Conservation (phyloP, 805 yeast genomes). For the Lipomyces lipofer region DNA sequence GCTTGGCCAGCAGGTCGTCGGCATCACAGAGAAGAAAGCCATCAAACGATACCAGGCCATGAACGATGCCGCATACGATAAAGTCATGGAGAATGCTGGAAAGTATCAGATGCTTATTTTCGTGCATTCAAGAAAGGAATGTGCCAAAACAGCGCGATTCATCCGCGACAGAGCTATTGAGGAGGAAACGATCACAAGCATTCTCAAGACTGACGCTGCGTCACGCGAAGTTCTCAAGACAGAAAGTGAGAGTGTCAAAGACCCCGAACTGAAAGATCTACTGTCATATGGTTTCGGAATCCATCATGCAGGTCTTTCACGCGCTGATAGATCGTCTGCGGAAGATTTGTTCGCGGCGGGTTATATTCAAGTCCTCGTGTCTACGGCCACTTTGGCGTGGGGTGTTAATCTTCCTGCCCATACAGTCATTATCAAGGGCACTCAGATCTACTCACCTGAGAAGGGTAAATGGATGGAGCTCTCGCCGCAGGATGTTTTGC, state of each 20-base stretch:
- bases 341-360: slow-evolving; percentile 51
- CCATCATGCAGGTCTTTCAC: slow-evolving; percentile 61
- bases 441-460: slow-evolving; percentile 77
- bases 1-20: slow-evolving; percentile 47
- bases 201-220: slow-evolving; percentile 54
- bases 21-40: slow-evolving; percentile 43
- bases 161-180: slow-evolving; percentile 40
- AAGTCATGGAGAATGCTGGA: slow-evolving; percentile 42
- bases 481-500: slow-evolving; percentile 51
- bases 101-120: slow-evolving; percentile 42
- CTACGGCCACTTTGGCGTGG: slow-evolving; percentile 61
- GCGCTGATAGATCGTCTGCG: slow-evolving; percentile 48
- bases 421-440: slow-evolving; percentile 60
- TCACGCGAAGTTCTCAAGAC: slow-evolving; percentile 23
- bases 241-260: slow-evolving; percentile 22
- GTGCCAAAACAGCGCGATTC: slow-evolving; percentile 49
- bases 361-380: slow-evolving; percentile 49
- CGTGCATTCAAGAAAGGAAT: slow-evolving; percentile 50
- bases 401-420: slow-evolving; percentile 66
- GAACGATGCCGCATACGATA: slow-evolving; percentile 57
- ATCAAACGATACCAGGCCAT: slow-evolving; percentile 75
- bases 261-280: slow-evolving; percentile 24
- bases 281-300: slow-evolving; percentile 48
- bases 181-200: slow-evolving; percentile 49
- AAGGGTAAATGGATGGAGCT: slow-evolving; percentile 63